These are phyloP conservation scores for Solidago caesia DNA, from an alignment of 129 eudicot genomes.

Conservation along the genomic window DNA sequence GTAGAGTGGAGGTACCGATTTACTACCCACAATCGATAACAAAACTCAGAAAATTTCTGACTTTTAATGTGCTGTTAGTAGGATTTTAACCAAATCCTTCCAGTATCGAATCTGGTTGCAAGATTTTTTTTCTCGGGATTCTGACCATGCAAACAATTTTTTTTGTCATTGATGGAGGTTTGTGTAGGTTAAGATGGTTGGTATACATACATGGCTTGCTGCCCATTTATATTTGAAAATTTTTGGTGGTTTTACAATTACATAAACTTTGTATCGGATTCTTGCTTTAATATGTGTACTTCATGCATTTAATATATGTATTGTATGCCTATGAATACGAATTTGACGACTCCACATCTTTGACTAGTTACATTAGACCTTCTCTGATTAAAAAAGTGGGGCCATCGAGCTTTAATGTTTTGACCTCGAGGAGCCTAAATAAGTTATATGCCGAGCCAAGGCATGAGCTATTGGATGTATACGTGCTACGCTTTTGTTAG, in stretches of 20 bases:
- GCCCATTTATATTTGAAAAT: slow-evolving; percentile 24
- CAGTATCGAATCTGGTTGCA: slow-evolving; percentile 33
- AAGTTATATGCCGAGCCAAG: neutral
- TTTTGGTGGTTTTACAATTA: neutral
- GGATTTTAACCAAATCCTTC: slow-evolving; percentile 24
- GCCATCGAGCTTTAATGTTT: too few relatives aligned
- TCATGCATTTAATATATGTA: slow-evolving; percentile 1
- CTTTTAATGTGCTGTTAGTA: slow-evolving; percentile 25
- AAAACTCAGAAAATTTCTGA: slow-evolving; percentile 19
- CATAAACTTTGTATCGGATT: slow-evolving; percentile 4
- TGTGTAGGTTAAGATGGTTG: slow-evolving; percentile 34
- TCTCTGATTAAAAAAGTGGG: too few relatives aligned
- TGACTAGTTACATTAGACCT: too few relatives aligned
- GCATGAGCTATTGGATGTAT: neutral
- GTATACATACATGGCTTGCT: slow-evolving; percentile 24
- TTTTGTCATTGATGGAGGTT: slow-evolving; percentile 33
- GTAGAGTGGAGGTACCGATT: slow-evolving; percentile 42
- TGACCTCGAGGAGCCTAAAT: too few relatives aligned
- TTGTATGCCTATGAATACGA: neutral
- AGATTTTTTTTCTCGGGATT: slow-evolving; percentile 29
- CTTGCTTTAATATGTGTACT: slow-evolving; percentile 1
- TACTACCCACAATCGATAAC: slow-evolving; percentile 25
- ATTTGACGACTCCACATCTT: neutral
- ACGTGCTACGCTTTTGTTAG: neutral
- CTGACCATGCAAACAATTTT: slow-evolving; percentile 36